These are phyloP conservation scores for Cystobasidiaceae sp. DNA, from an alignment of 1,284 basidiomycete species.

Conservation along the genomic window DNA sequence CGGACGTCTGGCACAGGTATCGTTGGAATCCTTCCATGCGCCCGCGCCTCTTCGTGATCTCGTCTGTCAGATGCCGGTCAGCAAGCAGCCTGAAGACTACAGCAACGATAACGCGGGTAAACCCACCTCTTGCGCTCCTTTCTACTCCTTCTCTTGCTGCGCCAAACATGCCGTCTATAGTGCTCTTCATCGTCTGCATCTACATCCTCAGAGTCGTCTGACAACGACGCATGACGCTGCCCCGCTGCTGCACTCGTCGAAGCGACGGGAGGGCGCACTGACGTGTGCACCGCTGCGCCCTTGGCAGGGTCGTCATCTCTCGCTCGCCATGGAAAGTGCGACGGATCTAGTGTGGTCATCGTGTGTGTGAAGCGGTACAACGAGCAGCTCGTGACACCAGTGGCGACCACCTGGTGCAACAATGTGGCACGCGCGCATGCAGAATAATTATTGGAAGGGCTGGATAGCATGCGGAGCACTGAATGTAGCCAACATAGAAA, in stretches of 20 bases:
- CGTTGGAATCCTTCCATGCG: constrained; percentile 19
- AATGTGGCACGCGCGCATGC: too few species aligned
- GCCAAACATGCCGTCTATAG: neutral
- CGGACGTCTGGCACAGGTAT: constrained; percentile 29
- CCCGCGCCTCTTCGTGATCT: constrained; percentile 15
- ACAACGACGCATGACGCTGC: neutral
- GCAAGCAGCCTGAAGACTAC: neutral
- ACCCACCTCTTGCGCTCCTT: constrained; percentile 11
- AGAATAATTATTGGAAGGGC: too few species aligned
- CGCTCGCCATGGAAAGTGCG: constrained; percentile 27
- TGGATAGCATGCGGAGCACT: too few species aligned
- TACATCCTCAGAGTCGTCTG: constrained; percentile 5
- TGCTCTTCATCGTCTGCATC: constrained; percentile 27
- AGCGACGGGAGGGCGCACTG: constrained; percentile 2
- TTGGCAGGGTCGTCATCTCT: constrained; percentile 11
- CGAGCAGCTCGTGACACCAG: too few species aligned
- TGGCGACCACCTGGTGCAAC: too few species aligned
- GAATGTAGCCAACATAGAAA: too few species aligned
- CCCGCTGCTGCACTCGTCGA: neutral
- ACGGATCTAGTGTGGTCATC: constrained; percentile 29
- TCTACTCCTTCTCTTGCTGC: neutral
- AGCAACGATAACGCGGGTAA: neutral
- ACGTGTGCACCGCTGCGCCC: constrained; percentile 27
- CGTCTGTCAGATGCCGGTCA: neutral
- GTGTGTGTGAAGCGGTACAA: too few species aligned